Evolutionary conservation across 805 yeast species (phyloP).

Genomic region (Starmera amethionina): DNA sequence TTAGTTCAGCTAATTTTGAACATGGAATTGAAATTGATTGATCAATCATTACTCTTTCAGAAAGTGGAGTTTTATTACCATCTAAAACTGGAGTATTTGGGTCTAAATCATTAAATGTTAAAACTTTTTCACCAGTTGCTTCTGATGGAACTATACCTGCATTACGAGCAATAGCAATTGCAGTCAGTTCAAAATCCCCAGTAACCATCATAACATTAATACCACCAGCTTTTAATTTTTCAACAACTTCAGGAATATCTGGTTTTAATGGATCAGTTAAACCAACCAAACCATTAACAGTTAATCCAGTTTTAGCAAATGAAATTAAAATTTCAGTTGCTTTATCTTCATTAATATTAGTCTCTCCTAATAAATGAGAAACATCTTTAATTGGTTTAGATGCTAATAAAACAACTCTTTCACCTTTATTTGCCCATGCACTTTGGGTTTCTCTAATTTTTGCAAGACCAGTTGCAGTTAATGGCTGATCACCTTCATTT

Average conservation of each 20-base stretch:
- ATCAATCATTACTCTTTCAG: slow-evolving; percentile 10
- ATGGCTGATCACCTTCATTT: slow-evolving; percentile 5
- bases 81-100: slow-evolving; percentile 3
- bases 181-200: slow-evolving; percentile 47
- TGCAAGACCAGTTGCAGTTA: slow-evolving; percentile 4
- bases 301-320: slow-evolving; percentile 10
- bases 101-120: slow-evolving; percentile 13
- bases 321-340: slow-evolving; percentile 8
- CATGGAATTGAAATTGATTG: slow-evolving; percentile 26
- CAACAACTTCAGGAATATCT: slow-evolving; percentile 23
- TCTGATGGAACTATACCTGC: slow-evolving; percentile 23
- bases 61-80: slow-evolving; percentile 2
- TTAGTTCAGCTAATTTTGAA: slow-evolving; percentile 20
- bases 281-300: slow-evolving; percentile 29
- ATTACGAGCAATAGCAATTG: slow-evolving; percentile 37
- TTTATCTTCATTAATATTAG: slow-evolving; percentile 2
- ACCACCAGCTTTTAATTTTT: slow-evolving; percentile 27
- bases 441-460: slow-evolving; percentile 19
- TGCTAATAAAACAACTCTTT: slow-evolving; percentile 30
- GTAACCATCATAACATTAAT: slow-evolving; percentile 34
- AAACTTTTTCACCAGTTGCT: slow-evolving; percentile 7
- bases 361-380: slow-evolving; percentile 3
- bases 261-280: slow-evolving; percentile 35
- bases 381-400: slow-evolving; percentile 16
- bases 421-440: slow-evolving; percentile 28